Percentiles rank a stretch among this genome's conserved stretches.
Evolutionary conservation across 495 filamentous ascomycete genomes (phyloP).

Genomic region (Lasiosphaeria ovina): DNA sequence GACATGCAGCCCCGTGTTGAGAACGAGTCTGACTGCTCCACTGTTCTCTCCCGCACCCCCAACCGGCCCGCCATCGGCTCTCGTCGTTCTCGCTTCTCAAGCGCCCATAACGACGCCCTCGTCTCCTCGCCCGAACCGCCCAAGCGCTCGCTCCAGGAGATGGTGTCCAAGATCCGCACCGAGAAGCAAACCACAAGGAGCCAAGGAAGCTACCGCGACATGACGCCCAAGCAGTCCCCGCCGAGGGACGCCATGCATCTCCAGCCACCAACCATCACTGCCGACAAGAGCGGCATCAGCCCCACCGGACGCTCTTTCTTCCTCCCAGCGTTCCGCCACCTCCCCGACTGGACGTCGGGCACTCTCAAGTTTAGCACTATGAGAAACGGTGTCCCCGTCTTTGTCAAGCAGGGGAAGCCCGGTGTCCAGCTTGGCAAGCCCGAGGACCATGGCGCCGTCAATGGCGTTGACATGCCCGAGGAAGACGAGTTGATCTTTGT

Average conservation of each 20-base stretch:
- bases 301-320: constrained; percentile 47
- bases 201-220: constrained; percentile 15
- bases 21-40: constrained; percentile 43
- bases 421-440: constrained; percentile 24
- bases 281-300: constrained; percentile 28
- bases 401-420: constrained; percentile 34
- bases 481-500: constrained; percentile 53
- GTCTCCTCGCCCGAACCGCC: constrained; percentile 17
- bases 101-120: constrained; percentile 9
- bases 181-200: constrained; percentile 24
- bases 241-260: constrained; percentile 6
- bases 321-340: constrained; percentile 42
- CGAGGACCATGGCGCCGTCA: constrained; percentile 38
- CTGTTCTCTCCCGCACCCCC: constrained; percentile 34
- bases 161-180: constrained; percentile 31
- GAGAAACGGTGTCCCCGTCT: constrained; percentile 46
- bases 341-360: constrained; percentile 47
- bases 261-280: constrained; percentile 5
- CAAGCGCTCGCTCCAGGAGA: constrained; percentile 32
- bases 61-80: constrained; percentile 11
- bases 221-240: constrained; percentile 23
- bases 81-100: constrained; percentile 30
- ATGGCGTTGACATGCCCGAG: constrained; percentile 38
- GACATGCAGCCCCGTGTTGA: constrained; percentile 48
- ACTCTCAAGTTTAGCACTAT: constrained; percentile 43